These are phyloP conservation scores for Mycena maculata DNA, from an alignment of 768 basidiomycete genomes.

Conservation along the genomic window DNA sequence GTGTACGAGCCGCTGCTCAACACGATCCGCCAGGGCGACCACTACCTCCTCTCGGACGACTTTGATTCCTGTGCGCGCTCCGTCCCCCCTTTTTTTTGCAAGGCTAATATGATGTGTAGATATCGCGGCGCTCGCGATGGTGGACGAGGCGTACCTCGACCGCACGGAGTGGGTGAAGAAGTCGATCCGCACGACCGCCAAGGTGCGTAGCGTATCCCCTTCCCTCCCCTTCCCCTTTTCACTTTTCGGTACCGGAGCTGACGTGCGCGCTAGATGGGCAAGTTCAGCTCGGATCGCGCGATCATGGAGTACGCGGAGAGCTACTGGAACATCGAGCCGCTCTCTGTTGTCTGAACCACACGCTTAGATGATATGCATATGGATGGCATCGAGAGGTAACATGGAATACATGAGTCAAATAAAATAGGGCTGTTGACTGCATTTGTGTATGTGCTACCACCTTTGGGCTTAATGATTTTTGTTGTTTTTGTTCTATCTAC, in stretches of 20 bases:
- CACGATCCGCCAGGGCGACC: slow-evolving; percentile 80
- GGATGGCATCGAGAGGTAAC: background rate
- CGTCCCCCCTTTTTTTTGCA: background rate
- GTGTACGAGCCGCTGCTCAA: slow-evolving; percentile 91
- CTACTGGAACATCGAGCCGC: slow-evolving; percentile 81
- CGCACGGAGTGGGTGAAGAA: slow-evolving; percentile 92
- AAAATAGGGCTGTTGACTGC: no score
- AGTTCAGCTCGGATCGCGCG: slow-evolving; percentile 94
- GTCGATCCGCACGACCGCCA: slow-evolving; percentile 84
- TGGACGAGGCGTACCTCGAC: slow-evolving; percentile 90
- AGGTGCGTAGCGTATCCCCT: slow-evolving; percentile 54
- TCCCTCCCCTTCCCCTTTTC: background rate
- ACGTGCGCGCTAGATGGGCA: slow-evolving; percentile 77
- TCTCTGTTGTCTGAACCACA: slow-evolving; percentile 12
- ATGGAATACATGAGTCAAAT: background rate
- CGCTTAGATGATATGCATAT: background rate
- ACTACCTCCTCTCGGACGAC: slow-evolving; percentile 90
- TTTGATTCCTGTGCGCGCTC: slow-evolving; percentile 85
- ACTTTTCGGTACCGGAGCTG: background rate
- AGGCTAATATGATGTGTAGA: slow-evolving; percentile 62
- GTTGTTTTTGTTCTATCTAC: no score
- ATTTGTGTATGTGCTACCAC: no score
- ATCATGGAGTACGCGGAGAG: slow-evolving; percentile 93
- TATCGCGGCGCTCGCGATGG: slow-evolving; percentile 84
- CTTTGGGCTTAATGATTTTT: no score